Evolutionary conservation across 805 yeast species (phyloP), one percentile per base, ranked within the genome.

Genomic region (Hanseniaspora hatyaiensis): DNA sequence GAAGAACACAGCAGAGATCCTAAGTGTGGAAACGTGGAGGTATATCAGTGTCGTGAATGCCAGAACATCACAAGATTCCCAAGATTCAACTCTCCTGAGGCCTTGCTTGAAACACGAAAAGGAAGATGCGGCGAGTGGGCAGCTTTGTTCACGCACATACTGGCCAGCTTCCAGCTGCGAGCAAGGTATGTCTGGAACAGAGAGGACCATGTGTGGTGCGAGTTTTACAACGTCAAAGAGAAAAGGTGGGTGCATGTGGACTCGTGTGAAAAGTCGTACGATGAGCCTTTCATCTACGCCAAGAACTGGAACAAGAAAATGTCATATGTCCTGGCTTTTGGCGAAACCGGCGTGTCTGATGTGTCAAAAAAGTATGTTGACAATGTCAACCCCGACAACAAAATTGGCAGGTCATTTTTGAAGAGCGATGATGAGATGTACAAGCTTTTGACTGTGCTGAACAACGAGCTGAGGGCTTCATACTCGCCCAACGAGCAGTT

Each of bases 121-220:
- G 97, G 97, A 0, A 69, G 97, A 40, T 89, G 97, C 63, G 97
- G 97, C 1, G 97, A 89, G 61, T 89, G 95, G 94, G 89, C 88
- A 48, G 82, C 83, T 55, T 77, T 89, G 52, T 87, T 88, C 59
- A 71, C 82, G 38, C 65, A 85, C 30, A 64, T 87, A 2, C 64
- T 88, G 47, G 69, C 78, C 23, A 76, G 95, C 0, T 65, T 88
- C 36, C 83, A 80, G 0, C 57, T 77, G 4, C 67, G 76, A 23
- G 74, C 75, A 1, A 65, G 97, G 44, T 87, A 81, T 57, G 66
- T 88, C 2, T 84, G 94, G 94, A 87, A 86, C 60, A 67, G 74
- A 6, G 97, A 89, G 59, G 97, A 89, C 60, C 97, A 89, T 60
- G 96, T 85, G 1, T 89, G 97, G 97, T 82, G 94, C 56, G 97